A percentile compares a stretch with the other conserved stretches of the same genome.
Conservation (phyloP, 768 basidiomycete genomes). For the Mycena capillaripes region DNA sequence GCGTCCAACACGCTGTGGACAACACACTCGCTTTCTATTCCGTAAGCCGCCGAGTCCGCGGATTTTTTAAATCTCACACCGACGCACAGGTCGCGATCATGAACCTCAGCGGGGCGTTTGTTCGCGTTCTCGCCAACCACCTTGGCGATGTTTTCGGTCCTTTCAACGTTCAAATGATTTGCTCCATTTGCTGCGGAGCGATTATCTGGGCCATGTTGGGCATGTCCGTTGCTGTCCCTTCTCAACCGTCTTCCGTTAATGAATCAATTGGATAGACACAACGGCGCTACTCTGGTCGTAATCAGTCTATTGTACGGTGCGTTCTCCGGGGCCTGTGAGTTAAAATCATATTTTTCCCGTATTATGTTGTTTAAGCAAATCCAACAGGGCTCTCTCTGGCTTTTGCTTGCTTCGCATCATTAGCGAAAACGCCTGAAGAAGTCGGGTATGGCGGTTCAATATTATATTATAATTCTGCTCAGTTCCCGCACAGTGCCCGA, state of each 20-base stretch:
- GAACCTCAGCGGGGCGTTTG: background rate
- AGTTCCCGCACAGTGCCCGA: background rate
- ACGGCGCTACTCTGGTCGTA: background rate
- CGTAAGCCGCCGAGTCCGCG: no score
- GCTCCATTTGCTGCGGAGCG: background rate
- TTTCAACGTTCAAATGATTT: background rate
- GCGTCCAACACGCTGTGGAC: background rate
- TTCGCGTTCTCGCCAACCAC: background rate
- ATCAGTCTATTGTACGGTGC: background rate
- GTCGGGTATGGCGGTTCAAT: conserved; percentile 7
- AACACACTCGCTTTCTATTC: conserved; percentile 5
- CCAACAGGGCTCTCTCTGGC: background rate
- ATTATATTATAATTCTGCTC: background rate
- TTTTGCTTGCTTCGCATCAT: background rate
- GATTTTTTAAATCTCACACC: background rate
- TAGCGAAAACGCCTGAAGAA: background rate
- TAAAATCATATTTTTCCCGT: background rate
- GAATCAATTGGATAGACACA: background rate
- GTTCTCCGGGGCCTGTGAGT: conserved; percentile 2
- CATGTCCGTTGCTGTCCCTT: background rate
- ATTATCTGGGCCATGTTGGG: background rate
- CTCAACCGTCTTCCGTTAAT: background rate
- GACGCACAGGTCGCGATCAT: background rate
- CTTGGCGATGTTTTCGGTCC: conserved; percentile 1
- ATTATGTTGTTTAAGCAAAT: background rate